Percentiles rank a stretch among this genome's conserved stretches.
Conservation (phyloP, 805 yeast species). For the Suhomyces canberraensis region DNA sequence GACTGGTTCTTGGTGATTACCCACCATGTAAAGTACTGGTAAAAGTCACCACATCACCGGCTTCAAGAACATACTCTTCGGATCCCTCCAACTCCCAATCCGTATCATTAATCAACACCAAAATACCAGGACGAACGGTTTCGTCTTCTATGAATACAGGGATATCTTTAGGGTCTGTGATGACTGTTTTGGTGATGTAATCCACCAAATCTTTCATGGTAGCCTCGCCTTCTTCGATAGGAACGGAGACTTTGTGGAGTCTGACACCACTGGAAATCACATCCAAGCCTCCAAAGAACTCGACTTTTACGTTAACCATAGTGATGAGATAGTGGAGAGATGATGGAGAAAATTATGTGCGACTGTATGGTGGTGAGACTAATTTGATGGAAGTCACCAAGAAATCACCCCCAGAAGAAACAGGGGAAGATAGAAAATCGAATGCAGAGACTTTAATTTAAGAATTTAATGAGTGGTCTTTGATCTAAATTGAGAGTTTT, state of each 20-base stretch:
- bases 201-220: conserved; percentile 52
- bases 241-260: conserved; percentile 45
- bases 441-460: too few relatives aligned
- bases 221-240: conserved; percentile 42
- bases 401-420: too few relatives aligned
- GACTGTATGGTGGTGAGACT: too few relatives aligned
- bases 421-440: too few relatives aligned
- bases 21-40: conserved; percentile 97
- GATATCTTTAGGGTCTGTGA: conserved; percentile 58
- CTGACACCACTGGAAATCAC: conserved; percentile 63
- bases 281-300: conserved; percentile 76
- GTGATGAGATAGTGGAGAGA: conserved; percentile 8
- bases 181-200: conserved; percentile 51
- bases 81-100: conserved; percentile 97
- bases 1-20: too few relatives aligned
- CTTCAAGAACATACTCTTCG: conserved; percentile 72
- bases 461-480: too few relatives aligned
- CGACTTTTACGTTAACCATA: conserved; percentile 38
- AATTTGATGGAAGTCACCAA: too few relatives aligned
- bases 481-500: too few relatives aligned
- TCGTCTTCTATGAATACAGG: conserved; percentile 81
- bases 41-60: conserved; percentile 76
- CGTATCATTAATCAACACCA: conserved; percentile 87
- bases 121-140: conserved; percentile 84
- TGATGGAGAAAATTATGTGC: too few relatives aligned